phyloP scores from a whole-genome alignment of 148 eudicot species.

The Dianthus caryophyllus region DNA sequence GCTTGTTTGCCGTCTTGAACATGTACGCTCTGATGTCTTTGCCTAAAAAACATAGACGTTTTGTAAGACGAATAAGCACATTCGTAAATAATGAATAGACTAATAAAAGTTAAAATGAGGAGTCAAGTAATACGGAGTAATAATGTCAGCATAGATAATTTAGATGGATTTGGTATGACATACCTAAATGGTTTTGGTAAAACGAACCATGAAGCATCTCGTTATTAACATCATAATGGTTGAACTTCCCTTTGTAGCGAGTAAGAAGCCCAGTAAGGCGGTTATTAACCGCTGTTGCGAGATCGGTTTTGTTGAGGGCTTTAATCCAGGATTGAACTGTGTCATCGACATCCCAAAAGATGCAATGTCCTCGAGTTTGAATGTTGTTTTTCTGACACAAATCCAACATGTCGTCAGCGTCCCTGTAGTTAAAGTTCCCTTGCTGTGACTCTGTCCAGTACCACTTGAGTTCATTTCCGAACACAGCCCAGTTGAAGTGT shows the following conservation, averaged over 20 bases:
- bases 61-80: too few relatives aligned
- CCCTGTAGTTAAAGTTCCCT: constrained; percentile 75
- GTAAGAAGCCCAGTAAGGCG: constrained; percentile 68
- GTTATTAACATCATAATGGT: constrained; percentile 91
- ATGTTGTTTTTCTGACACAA: constrained; percentile 60
- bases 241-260: constrained; percentile 87
- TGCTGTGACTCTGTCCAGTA: constrained; percentile 82
- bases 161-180: not conserved
- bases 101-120: too few relatives aligned
- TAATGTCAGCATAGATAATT: not conserved
- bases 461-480: constrained; percentile 94
- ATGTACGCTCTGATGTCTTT: constrained; percentile 63
- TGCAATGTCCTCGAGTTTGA: constrained; percentile 77
- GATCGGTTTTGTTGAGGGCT: constrained; percentile 42
- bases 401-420: constrained; percentile 73
- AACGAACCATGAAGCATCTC: constrained; percentile 96
- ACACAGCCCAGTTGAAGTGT: constrained; percentile 91
- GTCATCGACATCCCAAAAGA: constrained; percentile 85
- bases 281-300: constrained; percentile 58
- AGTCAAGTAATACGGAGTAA: too few relatives aligned
- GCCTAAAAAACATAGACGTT: constrained; percentile 26
- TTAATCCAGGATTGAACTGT: constrained; percentile 67
- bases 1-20: constrained; percentile 75
- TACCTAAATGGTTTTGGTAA: constrained; percentile 69
- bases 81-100: too few relatives aligned